A percentile compares a stretch with the other conserved stretches of the same genome.
Conservation (phyloP, 768 basidiomycete genomes). For the Lentinula raphanica region DNA sequence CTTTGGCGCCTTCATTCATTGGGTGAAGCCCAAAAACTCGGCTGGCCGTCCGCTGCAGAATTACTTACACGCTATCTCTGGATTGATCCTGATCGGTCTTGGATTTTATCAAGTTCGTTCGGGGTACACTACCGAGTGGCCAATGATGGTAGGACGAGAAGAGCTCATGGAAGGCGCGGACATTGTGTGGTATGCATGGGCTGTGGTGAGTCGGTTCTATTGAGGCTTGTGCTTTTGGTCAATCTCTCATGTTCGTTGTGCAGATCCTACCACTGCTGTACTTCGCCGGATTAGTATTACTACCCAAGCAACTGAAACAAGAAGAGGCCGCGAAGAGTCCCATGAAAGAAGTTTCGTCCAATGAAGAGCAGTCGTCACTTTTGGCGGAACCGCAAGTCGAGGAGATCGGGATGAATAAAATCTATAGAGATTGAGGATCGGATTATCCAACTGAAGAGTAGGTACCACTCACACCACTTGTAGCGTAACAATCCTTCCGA, state of each 20-base stretch:
- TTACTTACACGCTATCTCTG: constrained; percentile 52
- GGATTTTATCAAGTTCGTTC: constrained; percentile 45
- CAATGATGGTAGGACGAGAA: constrained; percentile 36
- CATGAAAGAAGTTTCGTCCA: background rate
- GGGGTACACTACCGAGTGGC: constrained; percentile 49
- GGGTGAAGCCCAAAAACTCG: constrained; percentile 36
- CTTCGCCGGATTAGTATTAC: constrained; percentile 33
- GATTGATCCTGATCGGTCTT: constrained; percentile 43
- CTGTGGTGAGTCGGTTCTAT: constrained; percentile 31
- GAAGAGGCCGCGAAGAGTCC: constrained; percentile 21
- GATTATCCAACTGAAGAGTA: too few species aligned
- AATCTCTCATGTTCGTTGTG: background rate
- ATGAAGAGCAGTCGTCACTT: background rate
- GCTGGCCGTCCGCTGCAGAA: constrained; percentile 45
- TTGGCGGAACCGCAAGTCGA: background rate
- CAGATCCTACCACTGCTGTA: constrained; percentile 44
- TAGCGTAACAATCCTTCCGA: too few species aligned
- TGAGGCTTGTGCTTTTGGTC: constrained; percentile 3
- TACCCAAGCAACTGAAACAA: constrained; percentile 44
- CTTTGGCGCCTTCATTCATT: constrained; percentile 51
- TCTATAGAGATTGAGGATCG: background rate
- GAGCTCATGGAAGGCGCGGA: constrained; percentile 29
- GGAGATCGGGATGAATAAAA: constrained; percentile 3
- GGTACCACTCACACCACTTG: too few species aligned
- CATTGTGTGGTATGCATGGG: constrained; percentile 44